A percentile compares a stretch with the other conserved stretches of the same genome.
phyloP scores from a whole-genome alignment of 2,329 filamentous ascomycete genomes.

The Claviceps lovelessii region DNA sequence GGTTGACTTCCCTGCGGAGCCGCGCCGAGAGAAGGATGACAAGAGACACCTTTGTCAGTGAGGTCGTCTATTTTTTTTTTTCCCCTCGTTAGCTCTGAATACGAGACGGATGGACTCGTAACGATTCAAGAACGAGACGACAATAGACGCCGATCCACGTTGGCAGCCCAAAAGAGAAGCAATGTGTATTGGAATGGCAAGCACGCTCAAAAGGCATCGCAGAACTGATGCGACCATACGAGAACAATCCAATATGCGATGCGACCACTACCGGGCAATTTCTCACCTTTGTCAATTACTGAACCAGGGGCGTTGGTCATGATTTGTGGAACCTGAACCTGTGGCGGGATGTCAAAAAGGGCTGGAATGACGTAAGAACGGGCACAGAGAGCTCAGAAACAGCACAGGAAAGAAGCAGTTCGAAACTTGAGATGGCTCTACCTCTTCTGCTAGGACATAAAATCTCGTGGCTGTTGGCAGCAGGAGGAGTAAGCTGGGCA shows the following conservation, averaged over 20 bases:
- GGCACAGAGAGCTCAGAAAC: neutral
- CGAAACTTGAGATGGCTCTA: neutral
- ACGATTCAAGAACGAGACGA: too few species aligned
- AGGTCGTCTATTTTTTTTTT: too few species aligned
- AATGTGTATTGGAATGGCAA: neutral
- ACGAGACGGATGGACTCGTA: neutral
- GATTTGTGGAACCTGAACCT: constrained; percentile 10
- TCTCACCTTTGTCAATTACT: constrained; percentile 23
- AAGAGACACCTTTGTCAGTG: too few species aligned
- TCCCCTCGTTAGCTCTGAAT: neutral
- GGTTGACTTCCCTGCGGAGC: constrained; percentile 11
- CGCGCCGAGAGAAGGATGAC: constrained; percentile 8
- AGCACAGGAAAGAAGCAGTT: neutral
- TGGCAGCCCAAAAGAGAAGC: neutral
- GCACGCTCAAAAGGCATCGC: neutral
- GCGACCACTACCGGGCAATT: constrained; percentile 2
- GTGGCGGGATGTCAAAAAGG: neutral
- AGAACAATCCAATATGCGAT: neutral
- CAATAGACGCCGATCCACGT: neutral
- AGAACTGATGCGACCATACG: neutral
- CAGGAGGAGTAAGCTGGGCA: neutral
- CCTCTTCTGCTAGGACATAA: neutral
- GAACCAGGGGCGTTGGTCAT: constrained; percentile 22
- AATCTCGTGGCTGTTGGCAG: neutral
- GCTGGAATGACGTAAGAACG: constrained; percentile 9